Conservation (phyloP, 345 rosid genomes). For the Pistacia atlantica region DNA sequence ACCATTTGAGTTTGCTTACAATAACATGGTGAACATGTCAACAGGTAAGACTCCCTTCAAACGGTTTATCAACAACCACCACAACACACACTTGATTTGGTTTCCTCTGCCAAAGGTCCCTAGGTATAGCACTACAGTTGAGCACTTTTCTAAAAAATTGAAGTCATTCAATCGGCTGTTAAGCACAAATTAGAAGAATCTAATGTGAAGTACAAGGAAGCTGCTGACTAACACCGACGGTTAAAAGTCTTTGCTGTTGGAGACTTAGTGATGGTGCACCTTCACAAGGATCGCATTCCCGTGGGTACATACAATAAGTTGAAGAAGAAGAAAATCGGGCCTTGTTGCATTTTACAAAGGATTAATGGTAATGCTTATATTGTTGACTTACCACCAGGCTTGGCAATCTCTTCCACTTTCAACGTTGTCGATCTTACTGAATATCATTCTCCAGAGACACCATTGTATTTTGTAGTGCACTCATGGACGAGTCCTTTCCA, state of each 20-base stretch:
- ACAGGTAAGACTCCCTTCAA: background rate
- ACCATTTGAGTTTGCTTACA: background rate
- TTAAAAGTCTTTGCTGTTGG: slow-evolving; percentile 3
- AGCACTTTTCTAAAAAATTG: background rate
- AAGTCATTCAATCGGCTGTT: background rate
- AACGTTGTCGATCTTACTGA: slow-evolving; percentile 6
- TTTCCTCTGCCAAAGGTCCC: background rate
- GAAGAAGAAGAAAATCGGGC: background rate
- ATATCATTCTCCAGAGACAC: too few relatives aligned
- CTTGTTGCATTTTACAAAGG: slow-evolving; percentile 6
- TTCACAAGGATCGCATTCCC: background rate
- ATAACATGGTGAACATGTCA: background rate
- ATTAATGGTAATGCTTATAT: slow-evolving; percentile 18
- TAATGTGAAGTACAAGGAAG: background rate
- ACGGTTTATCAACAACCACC: background rate
- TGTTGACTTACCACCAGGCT: background rate
- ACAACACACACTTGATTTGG: background rate
- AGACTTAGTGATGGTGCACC: slow-evolving; percentile 10
- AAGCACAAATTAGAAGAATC: background rate
- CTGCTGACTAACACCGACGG: background rate
- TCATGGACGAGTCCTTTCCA: too few relatives aligned
- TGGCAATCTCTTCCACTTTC: slow-evolving; percentile 12
- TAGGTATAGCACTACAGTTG: background rate
- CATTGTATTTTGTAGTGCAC: too few relatives aligned
- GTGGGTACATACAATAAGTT: background rate